A percentile compares a stretch with the other conserved stretches of the same genome.
Conservation (phyloP, 257 asterid genomes). For the Solanum virginianum region DNA sequence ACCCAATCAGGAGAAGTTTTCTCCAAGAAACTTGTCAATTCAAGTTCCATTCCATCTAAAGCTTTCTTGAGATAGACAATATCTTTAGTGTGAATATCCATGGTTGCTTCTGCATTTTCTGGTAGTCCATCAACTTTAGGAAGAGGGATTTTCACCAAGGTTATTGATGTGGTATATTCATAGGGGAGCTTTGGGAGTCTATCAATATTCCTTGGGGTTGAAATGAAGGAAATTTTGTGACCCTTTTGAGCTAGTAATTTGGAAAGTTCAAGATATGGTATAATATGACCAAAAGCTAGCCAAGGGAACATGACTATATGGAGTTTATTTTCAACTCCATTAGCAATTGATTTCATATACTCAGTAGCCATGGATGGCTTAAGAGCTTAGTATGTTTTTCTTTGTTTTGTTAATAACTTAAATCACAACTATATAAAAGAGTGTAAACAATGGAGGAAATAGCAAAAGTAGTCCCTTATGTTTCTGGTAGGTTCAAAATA, state of each 20-base stretch:
- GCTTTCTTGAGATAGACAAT: conserved; percentile 21
- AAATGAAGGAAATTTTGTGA: conserved; percentile 38
- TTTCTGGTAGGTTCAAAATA: neutral
- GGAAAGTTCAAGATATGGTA: conserved; percentile 40
- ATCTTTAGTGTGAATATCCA: conserved; percentile 10
- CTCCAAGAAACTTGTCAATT: conserved; percentile 6
- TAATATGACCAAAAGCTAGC: conserved; percentile 60
- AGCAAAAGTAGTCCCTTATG: neutral
- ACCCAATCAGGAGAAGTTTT: conserved; percentile 20
- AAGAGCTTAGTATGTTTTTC: neutral
- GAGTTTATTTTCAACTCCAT: neutral
- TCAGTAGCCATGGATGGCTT: neutral
- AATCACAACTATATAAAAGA: neutral
- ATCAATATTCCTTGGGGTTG: conserved; percentile 41
- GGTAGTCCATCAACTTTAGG: conserved; percentile 13
- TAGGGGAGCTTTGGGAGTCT: conserved; percentile 46
- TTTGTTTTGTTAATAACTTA: neutral
- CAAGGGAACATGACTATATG: conserved; percentile 52
- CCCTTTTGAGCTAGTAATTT: conserved; percentile 39
- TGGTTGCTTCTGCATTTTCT: conserved; percentile 18
- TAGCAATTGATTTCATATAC: neutral
- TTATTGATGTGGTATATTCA: conserved; percentile 10
- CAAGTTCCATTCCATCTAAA: conserved; percentile 12
- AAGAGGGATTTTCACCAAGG: conserved; percentile 24
- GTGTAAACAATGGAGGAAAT: neutral